Percentiles rank a stretch among this genome's conserved stretches.
These are phyloP conservation scores for Ogataea nonfermentans DNA, from an alignment of 805 yeast species.

Conservation along the genomic window DNA sequence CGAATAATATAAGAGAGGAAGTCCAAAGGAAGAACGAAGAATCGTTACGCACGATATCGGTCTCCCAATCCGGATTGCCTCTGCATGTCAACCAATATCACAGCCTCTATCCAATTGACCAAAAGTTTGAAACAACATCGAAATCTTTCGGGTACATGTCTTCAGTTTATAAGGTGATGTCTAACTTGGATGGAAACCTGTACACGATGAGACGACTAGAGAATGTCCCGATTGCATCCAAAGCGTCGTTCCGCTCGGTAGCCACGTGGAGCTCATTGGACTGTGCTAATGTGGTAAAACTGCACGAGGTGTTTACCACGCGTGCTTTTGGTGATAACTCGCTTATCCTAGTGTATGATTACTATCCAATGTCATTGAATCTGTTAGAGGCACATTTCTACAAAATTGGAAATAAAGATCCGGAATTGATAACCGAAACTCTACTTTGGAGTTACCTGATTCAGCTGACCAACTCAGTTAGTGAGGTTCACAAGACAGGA, in stretches of 20 bases:
- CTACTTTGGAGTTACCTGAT: slow-evolving; percentile 72
- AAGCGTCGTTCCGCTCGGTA: slow-evolving; percentile 56
- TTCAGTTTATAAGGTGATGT: slow-evolving; percentile 73
- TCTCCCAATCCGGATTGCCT: slow-evolving; percentile 56
- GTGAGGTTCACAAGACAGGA: slow-evolving; percentile 61
- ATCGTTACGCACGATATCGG: slow-evolving; percentile 57
- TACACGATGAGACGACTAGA: slow-evolving; percentile 78
- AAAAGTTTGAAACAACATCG: slow-evolving; percentile 37
- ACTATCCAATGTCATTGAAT: slow-evolving; percentile 73
- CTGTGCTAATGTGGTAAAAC: slow-evolving; percentile 58
- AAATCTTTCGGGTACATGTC: slow-evolving; percentile 53
- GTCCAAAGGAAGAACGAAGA: slow-evolving; percentile 78
- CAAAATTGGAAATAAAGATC: slow-evolving; percentile 38
- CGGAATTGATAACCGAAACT: slow-evolving; percentile 58
- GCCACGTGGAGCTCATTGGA: slow-evolving; percentile 64
- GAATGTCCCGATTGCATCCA: slow-evolving; percentile 51
- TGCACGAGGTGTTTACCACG: slow-evolving; percentile 83
- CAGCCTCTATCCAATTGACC: slow-evolving; percentile 80
- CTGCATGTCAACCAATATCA: slow-evolving; percentile 80
- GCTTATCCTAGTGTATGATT: slow-evolving; percentile 78
- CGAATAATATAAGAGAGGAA: slow-evolving; percentile 66
- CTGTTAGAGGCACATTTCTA: slow-evolving; percentile 64
- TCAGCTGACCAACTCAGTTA: slow-evolving; percentile 70
- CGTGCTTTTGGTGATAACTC: slow-evolving; percentile 81
- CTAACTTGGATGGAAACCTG: slow-evolving; percentile 72